Evolutionary conservation across 768 basidiomycete genomes (phyloP).

Genomic region (Suillus spraguei): DNA sequence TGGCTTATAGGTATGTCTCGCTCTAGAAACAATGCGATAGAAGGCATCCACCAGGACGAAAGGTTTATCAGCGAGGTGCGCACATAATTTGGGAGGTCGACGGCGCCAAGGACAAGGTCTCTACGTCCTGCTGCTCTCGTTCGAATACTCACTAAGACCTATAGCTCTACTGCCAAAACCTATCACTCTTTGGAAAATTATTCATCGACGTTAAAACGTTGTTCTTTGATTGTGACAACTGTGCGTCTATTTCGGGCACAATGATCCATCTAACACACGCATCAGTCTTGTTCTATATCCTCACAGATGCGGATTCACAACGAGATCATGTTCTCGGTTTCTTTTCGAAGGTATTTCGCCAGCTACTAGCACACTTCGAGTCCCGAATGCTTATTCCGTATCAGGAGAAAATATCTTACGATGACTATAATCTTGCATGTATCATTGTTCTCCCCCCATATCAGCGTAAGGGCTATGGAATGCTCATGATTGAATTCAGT

Average conservation of each 20-base stretch:
- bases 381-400: not conserved
- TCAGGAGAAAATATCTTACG: conserved; percentile 95
- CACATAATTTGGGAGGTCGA: conserved; percentile 97
- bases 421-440: conserved; percentile 96
- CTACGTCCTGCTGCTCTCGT: conserved; percentile 17
- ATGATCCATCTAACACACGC: conserved; percentile 8
- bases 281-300: conserved; percentile 83
- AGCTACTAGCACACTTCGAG: not conserved
- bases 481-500: conserved; percentile 99
- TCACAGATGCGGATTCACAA: conserved; percentile 82
- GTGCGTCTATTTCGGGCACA: conserved; percentile 42
- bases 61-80: conserved; percentile 89
- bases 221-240: conserved; percentile 88
- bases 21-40: conserved; percentile 66
- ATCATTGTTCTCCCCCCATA: conserved; percentile 94
- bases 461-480: conserved; percentile 88
- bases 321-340: conserved; percentile 81
- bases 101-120: conserved; percentile 81
- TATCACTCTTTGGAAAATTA: conserved; percentile 95
- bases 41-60: conserved; percentile 80
- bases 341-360: conserved; percentile 57
- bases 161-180: conserved; percentile 94
- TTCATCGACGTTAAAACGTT: conserved; percentile 98
- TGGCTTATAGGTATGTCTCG: conserved; percentile 17
- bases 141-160: conserved; percentile 8